Base-by-base conservation (phyloP, 352 stramenopile genomes). In the Globisporangium carolinianum region DNA sequence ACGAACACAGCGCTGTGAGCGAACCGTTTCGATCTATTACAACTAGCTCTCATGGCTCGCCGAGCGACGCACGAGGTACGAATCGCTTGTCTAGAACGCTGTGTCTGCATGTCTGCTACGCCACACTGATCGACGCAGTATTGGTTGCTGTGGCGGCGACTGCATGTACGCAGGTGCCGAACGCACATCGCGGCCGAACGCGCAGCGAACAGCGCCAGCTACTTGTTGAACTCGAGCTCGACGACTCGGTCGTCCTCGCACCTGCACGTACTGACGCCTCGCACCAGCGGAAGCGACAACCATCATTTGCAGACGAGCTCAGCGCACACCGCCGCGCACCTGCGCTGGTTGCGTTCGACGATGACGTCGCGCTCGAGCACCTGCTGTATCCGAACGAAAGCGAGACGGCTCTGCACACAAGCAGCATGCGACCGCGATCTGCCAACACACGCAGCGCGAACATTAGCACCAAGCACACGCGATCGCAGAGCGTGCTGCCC, bases 181-280 rank as follows among this genome's bases (percentile, higher is more conserved):
- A 5, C 17, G 18, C 1, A 35, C 63, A 60, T 39, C 63, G n/a
- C 17, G 55, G 17, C 53, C 51, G 37, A 38, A 55, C 46, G 17
- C 62, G 47, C 37, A 53, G 43, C 17, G 62, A 68, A 36, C 70
- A 82, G 47, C 75, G 73, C 2, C 68, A 66, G 49, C 68, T 89
- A 41, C 63, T 89, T 55, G 75, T 89, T 4, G 79, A 89, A 58
- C 58, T 89, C 18, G 79, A 89, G 54, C 68, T 87, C 15, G 72
- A 87, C 55, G 79, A 86, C 52, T 68, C 71, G 36, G 38, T 80
- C 41, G 62, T 72, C 45, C 17, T 69, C 4, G 6, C 61, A 42
- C 6, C 51, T 14, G 10, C 39, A 36, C n/a, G 18, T 15, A 32
- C 45, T n/a, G 15, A 5, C 15, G 45, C 45, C 39, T 14, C 39